phyloP scores from a whole-genome alignment of 2,329 filamentous ascomycete genomes.

The Hymenoscyphus fructigenus region DNA sequence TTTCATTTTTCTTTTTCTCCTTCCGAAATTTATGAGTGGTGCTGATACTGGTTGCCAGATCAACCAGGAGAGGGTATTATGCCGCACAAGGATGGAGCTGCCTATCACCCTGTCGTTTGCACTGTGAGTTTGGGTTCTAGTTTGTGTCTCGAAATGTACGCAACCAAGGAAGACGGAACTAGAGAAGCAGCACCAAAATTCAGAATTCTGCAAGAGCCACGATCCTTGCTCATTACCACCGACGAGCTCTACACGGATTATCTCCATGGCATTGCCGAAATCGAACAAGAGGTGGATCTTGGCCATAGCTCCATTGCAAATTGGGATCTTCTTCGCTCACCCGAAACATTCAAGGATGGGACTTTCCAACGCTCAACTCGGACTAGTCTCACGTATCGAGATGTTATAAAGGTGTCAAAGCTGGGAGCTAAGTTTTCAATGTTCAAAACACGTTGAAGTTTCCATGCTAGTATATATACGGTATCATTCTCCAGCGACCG shows the following conservation, averaged over 20 bases:
- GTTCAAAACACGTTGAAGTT: constrained; percentile 35
- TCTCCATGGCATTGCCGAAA: constrained; percentile 72
- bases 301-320: constrained; percentile 63
- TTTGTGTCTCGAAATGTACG: constrained; percentile 75
- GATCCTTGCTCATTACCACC: constrained; percentile 75
- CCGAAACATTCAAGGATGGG: constrained; percentile 48
- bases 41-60: constrained; percentile 40
- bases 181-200: constrained; percentile 50
- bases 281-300: constrained; percentile 65
- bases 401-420: constrained; percentile 80
- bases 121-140: constrained; percentile 82
- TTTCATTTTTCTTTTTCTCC: not conserved
- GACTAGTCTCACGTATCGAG: constrained; percentile 77
- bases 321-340: constrained; percentile 64
- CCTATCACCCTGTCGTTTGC: constrained; percentile 85
- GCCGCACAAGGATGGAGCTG: constrained; percentile 89
- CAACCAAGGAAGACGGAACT: constrained; percentile 60
- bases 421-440: constrained; percentile 67
- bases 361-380: constrained; percentile 58
- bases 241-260: constrained; percentile 66
- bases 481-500: constrained; percentile 74
- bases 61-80: constrained; percentile 87
- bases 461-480: constrained; percentile 55
- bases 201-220: constrained; percentile 76
- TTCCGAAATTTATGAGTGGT: not conserved